phyloP scores from a whole-genome alignment of 768 basidiomycete species.

The Pholiota conissans region DNA sequence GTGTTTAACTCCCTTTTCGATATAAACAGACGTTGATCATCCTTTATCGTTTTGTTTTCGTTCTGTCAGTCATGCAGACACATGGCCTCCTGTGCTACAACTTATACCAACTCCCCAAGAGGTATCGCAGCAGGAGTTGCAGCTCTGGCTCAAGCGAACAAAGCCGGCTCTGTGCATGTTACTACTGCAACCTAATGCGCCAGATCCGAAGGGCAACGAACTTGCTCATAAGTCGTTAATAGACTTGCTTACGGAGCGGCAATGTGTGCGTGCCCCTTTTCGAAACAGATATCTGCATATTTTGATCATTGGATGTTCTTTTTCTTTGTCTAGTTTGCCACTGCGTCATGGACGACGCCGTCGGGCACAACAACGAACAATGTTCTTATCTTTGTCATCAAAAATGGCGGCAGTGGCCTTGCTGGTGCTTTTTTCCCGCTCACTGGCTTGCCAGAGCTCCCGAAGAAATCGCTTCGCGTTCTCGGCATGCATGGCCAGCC shows the following conservation, averaged over 20 bases:
- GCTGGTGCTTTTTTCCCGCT: slow-evolving; percentile 50
- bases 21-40: too few species aligned
- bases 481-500: background rate
- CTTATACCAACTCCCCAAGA: slow-evolving; percentile 43
- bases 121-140: slow-evolving; percentile 39
- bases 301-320: too few species aligned
- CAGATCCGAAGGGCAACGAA: slow-evolving; percentile 42
- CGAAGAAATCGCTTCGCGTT: slow-evolving; percentile 19
- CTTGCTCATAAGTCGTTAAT: slow-evolving; percentile 40
- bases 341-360: slow-evolving; percentile 49
- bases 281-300: too few species aligned
- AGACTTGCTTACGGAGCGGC: slow-evolving; percentile 40
- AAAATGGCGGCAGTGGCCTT: slow-evolving; percentile 26
- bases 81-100: slow-evolving; percentile 50
- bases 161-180: slow-evolving; percentile 44
- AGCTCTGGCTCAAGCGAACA: slow-evolving; percentile 46
- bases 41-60: background rate
- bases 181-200: slow-evolving; percentile 22
- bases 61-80: slow-evolving; percentile 43
- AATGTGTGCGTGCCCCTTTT: slow-evolving; percentile 44
- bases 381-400: slow-evolving; percentile 46
- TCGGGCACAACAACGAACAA: slow-evolving; percentile 43
- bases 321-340: slow-evolving; percentile 41
- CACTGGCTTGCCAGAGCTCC: slow-evolving; percentile 53
- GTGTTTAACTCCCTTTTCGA: slow-evolving; percentile 14